Evolutionary conservation across 2,329 filamentous ascomycete genomes (phyloP).

Genomic region (Leptographium flavum): DNA sequence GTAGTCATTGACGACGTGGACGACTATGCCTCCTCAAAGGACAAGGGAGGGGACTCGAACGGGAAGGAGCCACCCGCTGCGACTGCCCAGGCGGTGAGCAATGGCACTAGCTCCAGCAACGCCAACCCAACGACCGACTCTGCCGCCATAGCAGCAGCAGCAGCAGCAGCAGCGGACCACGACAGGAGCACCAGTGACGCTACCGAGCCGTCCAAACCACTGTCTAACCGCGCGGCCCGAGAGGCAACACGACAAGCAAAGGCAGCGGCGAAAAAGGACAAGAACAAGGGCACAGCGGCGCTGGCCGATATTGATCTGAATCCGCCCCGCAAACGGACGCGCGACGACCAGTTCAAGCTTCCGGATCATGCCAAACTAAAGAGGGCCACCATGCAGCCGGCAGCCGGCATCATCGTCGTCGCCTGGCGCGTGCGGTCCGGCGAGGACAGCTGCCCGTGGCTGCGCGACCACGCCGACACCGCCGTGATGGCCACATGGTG

Average conservation of each 20-base stretch:
- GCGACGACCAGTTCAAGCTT: slow-evolving; percentile 50
- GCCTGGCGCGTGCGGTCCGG: slow-evolving; percentile 34
- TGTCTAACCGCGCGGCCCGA: neutral
- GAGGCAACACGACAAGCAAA: neutral
- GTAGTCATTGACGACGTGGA: neutral
- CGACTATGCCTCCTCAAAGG: no score
- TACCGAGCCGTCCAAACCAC: neutral
- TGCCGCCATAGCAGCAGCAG: neutral
- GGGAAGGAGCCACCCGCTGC: neutral
- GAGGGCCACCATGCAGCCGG: slow-evolving; percentile 31
- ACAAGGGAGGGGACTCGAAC: neutral
- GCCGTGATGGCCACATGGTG: slow-evolving; percentile 43
- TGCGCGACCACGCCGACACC: slow-evolving; percentile 39
- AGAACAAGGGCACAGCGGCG: neutral
- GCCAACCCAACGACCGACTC: neutral
- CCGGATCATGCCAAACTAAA: slow-evolving; percentile 38
- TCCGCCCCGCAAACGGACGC: slow-evolving; percentile 56
- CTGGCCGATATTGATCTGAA: slow-evolving; percentile 6
- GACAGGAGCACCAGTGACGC: neutral
- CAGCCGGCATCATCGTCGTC: slow-evolving; percentile 33
- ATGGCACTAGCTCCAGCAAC: neutral
- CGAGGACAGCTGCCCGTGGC: slow-evolving; percentile 49
- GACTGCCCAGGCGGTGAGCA: slow-evolving; percentile 1
- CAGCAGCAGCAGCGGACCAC: neutral
- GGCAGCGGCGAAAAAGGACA: neutral